These are phyloP conservation scores for Colletotrichum echinochloae DNA, from an alignment of 2,329 filamentous ascomycete genomes.

Conservation along the genomic window DNA sequence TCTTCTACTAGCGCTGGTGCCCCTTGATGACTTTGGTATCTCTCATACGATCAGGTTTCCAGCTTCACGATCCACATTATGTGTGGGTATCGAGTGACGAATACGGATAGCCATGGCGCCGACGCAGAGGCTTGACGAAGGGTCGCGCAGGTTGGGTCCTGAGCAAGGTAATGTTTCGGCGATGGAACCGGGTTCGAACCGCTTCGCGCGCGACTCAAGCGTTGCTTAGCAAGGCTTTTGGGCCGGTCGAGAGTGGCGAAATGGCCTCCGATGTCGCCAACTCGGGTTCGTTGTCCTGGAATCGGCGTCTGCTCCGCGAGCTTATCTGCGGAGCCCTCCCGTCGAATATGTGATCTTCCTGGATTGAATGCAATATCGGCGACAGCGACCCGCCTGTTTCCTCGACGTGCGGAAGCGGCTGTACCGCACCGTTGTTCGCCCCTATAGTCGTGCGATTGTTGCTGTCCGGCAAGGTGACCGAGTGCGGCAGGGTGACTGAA, in stretches of 20 bases:
- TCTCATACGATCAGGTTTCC: no score
- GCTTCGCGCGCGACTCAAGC: neutral
- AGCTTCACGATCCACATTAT: neutral
- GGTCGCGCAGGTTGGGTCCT: no score
- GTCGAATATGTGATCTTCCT: constrained; percentile 13
- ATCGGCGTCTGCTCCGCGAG: neutral
- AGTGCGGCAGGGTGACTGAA: neutral
- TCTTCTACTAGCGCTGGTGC: neutral
- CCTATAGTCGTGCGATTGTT: constrained; percentile 6
- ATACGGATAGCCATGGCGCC: neutral
- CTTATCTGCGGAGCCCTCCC: neutral
- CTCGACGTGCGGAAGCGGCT: constrained; percentile 20
- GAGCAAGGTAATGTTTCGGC: neutral
- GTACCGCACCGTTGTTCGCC: neutral
- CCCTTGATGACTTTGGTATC: neutral
- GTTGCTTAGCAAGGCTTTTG: neutral
- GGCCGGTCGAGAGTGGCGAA: neutral
- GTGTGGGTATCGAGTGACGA: neutral
- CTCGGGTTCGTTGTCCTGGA: neutral
- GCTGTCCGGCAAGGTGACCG: constrained; percentile 12
- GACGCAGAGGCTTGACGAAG: neutral
- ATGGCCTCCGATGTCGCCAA: neutral
- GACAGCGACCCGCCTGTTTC: constrained; percentile 29
- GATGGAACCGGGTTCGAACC: no score
- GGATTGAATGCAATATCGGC: neutral